Evolutionary conservation across 306 rosid species (phyloP).

Genomic region (Vigna hirtella): DNA sequence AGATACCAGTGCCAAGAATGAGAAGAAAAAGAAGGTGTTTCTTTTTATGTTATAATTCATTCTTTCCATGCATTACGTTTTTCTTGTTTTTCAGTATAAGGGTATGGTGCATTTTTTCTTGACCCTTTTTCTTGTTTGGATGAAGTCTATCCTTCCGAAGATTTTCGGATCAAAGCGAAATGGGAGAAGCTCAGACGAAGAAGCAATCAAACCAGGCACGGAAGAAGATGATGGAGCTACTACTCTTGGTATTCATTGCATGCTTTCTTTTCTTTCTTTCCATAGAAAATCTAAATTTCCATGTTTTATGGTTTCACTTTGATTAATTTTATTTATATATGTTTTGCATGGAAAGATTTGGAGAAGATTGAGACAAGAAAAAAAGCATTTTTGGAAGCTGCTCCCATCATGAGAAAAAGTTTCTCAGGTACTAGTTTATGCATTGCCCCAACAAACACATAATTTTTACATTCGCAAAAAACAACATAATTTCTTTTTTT

Average conservation of each 20-base stretch:
- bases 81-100: background rate
- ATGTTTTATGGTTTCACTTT: background rate
- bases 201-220: constrained; percentile 41
- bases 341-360: constrained; percentile 45
- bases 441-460: background rate
- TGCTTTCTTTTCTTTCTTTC: background rate
- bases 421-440: constrained; percentile 58
- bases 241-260: constrained; percentile 53
- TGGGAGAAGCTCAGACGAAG: constrained; percentile 64
- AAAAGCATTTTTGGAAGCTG: constrained; percentile 56
- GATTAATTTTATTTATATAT: background rate
- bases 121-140: background rate
- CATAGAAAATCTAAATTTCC: constrained; percentile 5
- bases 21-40: constrained; percentile 73
- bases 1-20: constrained; percentile 49
- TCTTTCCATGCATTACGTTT: background rate
- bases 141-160: constrained; percentile 80
- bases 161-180: constrained; percentile 69
- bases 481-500: background rate
- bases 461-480: background rate
- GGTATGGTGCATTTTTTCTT: background rate
- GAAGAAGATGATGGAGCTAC: constrained; percentile 53
- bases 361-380: constrained; percentile 63
- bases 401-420: constrained; percentile 59
- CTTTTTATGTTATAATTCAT: background rate